phyloP scores from a whole-genome alignment of 441 rosid species.

The Croton laevigatus region DNA sequence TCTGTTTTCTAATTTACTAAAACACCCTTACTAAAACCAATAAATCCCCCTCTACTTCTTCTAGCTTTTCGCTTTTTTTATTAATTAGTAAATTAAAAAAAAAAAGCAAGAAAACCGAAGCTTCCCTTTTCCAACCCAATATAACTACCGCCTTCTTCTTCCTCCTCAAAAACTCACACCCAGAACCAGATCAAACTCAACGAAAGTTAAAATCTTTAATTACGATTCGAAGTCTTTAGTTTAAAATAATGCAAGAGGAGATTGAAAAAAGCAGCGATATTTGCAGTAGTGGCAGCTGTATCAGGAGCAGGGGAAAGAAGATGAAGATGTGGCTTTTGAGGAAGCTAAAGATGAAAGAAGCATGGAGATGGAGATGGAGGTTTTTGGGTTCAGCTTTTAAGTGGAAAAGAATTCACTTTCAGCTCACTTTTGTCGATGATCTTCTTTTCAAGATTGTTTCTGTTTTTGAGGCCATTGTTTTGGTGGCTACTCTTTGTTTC shows the following conservation, averaged over 20 bases:
- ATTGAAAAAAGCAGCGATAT: constrained; percentile 3
- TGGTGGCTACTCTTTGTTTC: constrained; percentile 48
- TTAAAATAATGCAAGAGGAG: constrained; percentile 10
- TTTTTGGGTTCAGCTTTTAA: constrained; percentile 45
- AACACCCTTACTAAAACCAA: constrained; percentile 11
- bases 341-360: constrained; percentile 33
- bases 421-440: constrained; percentile 47
- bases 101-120: neutral
- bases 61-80: neutral
- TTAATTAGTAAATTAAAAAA: neutral
- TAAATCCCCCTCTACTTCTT: neutral
- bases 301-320: constrained; percentile 9
- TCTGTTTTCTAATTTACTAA: neutral
- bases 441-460: constrained; percentile 51
- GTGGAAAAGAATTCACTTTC: constrained; percentile 47
- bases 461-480: constrained; percentile 51
- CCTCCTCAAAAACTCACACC: too few relatives aligned
- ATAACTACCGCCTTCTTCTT: neutral
- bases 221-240: too few relatives aligned
- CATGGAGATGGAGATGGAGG: constrained; percentile 40
- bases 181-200: too few relatives aligned
- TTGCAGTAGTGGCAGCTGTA: neutral
- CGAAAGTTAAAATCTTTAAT: too few relatives aligned
- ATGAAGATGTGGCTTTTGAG: constrained; percentile 34
- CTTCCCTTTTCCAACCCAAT: constrained; percentile 6